Evolutionary conservation across 106 monocot genomes (phyloP).

Genomic region (Dioscorea dumetorum): DNA sequence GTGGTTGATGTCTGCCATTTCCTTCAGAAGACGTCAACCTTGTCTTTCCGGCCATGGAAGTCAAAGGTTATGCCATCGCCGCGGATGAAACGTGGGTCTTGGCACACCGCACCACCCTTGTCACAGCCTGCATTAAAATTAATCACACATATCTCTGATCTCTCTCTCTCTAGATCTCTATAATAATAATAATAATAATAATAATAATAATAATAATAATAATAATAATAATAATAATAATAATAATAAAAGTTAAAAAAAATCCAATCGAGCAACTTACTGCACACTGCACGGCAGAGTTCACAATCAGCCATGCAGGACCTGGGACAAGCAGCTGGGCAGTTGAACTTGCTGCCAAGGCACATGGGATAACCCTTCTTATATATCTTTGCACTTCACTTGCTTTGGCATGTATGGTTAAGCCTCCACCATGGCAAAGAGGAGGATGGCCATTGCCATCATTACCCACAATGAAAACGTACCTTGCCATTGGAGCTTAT

Average conservation of each 20-base stretch:
- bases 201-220: no score
- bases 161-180: not conserved
- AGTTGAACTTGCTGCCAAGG: not conserved
- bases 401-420: not conserved
- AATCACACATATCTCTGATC: not conserved
- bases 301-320: conserved; percentile 16
- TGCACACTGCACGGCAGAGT: conserved; percentile 12
- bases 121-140: conserved; percentile 5
- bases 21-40: no score
- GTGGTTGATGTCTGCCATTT: not conserved
- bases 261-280: conserved; percentile 3
- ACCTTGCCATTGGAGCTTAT: no score
- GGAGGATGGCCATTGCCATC: not conserved
- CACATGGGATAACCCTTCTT: conserved; percentile 1
- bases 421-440: not conserved
- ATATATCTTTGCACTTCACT: not conserved
- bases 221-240: no score
- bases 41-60: conserved; percentile 39
- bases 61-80: conserved; percentile 44
- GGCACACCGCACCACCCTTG: conserved; percentile 16
- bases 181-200: no score
- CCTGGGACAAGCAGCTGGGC: conserved; percentile 2
- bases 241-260: no score
- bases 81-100: conserved; percentile 37
- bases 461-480: not conserved